phyloP scores from a whole-genome alignment of 148 eudicot species.

The Vaccinium darrowii region DNA sequence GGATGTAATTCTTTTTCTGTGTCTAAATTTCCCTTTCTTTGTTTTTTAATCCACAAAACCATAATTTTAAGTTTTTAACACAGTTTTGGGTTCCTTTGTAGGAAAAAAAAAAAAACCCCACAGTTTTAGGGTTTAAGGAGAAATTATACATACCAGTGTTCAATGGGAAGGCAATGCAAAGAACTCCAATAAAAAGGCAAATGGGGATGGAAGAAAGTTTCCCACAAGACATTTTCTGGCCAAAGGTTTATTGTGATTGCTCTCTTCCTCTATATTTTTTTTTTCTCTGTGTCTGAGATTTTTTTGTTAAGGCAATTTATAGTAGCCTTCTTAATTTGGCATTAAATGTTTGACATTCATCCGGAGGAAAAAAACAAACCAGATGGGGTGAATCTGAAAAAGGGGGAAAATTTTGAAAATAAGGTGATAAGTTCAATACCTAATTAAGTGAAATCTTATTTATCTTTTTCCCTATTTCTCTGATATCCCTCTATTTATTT shows the following conservation, averaged over 20 bases:
- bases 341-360: not conserved
- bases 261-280: not conserved
- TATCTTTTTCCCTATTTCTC: no score
- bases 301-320: not conserved
- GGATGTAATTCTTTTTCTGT: not conserved
- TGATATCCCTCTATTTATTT: no score
- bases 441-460: no score
- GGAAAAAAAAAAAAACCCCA: not conserved
- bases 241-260: not conserved
- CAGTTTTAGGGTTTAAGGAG: not conserved
- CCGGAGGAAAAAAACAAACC: no score
- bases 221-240: not conserved
- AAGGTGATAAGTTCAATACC: no score
- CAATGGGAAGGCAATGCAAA: not conserved
- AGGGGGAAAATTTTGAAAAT: no score
- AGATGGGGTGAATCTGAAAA: not conserved
- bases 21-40: not conserved
- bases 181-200: not conserved
- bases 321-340: not conserved
- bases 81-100: not conserved
- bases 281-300: not conserved
- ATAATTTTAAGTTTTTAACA: not conserved
- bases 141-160: not conserved
- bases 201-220: not conserved
- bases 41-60: not conserved